phyloP scores from a whole-genome alignment of 2,329 filamentous ascomycete genomes.

The Tolypocladium endophyticum region DNA sequence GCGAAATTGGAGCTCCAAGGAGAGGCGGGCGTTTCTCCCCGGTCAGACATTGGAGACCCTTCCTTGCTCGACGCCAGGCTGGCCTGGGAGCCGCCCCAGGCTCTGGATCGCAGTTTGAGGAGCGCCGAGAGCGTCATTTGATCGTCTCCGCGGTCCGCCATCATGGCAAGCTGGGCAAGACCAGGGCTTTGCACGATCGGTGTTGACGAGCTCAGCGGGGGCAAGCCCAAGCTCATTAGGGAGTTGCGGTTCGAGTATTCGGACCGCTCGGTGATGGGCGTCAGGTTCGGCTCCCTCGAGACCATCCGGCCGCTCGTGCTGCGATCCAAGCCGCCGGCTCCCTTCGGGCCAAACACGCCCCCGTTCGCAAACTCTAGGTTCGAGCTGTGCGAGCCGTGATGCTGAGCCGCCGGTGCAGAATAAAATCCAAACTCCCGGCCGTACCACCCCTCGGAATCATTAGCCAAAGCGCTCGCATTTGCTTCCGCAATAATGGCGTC shows the following conservation, averaged over 20 bases:
- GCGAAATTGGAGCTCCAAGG: constrained; percentile 20
- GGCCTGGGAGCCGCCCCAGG: constrained; percentile 73
- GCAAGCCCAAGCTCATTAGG: constrained; percentile 57
- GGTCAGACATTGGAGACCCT: constrained; percentile 38
- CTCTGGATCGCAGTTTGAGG: constrained; percentile 59
- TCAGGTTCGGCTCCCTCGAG: constrained; percentile 81
- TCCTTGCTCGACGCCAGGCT: constrained; percentile 51
- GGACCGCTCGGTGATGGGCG: constrained; percentile 89
- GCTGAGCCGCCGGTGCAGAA: constrained; percentile 42
- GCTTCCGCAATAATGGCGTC: constrained; percentile 90
- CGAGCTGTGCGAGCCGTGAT: constrained; percentile 33
- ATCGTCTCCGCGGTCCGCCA: constrained; percentile 45
- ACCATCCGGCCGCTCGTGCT: constrained; percentile 63
- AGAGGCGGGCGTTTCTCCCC: constrained; percentile 35
- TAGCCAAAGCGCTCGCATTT: constrained; percentile 85
- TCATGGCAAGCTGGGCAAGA: constrained; percentile 65
- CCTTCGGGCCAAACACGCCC: constrained; percentile 77
- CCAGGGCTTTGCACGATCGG: constrained; percentile 54
- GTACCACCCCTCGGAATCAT: constrained; percentile 89
- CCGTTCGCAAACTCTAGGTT: constrained; percentile 57
- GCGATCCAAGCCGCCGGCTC: constrained; percentile 43
- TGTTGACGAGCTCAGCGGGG: constrained; percentile 29
- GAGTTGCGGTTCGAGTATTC: constrained; percentile 95
- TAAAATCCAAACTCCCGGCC: constrained; percentile 97
- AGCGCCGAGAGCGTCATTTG: constrained; percentile 67